Evolutionary conservation across 768 basidiomycete species (phyloP).

Genomic region (Leccinum uliginosum): DNA sequence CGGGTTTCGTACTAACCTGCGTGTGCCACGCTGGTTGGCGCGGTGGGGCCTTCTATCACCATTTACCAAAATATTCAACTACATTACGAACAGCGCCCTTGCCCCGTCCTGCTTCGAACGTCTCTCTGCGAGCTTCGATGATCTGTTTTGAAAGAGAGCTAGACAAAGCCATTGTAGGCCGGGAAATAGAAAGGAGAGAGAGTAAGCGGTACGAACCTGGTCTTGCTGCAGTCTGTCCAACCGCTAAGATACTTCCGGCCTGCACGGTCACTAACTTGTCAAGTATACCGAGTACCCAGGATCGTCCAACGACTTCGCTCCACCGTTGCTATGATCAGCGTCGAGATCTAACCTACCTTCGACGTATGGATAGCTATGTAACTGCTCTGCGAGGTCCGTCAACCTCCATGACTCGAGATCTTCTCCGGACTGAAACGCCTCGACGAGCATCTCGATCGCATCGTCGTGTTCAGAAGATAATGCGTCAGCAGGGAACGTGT

Average conservation of each 20-base stretch:
- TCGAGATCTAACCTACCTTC: constrained; percentile 18
- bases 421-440: constrained; percentile 40
- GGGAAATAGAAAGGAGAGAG: not conserved
- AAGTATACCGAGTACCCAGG: constrained; percentile 47
- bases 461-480: constrained; percentile 40
- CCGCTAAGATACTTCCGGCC: constrained; percentile 49
- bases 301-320: constrained; percentile 34
- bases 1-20: no score
- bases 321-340: not conserved
- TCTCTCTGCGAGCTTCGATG: not conserved
- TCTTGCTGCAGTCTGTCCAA: constrained; percentile 40
- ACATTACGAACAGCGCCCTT: no score
- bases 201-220: constrained; percentile 35
- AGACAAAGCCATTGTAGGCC: not conserved
- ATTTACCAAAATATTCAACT: no score
- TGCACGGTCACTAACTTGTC: constrained; percentile 52
- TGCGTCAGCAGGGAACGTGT: constrained; percentile 39
- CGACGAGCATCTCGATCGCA: constrained; percentile 41
- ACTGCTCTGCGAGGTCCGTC: constrained; percentile 40
- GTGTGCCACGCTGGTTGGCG: no score
- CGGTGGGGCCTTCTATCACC: no score
- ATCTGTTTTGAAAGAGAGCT: not conserved
- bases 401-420: constrained; percentile 38
- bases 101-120: no score
- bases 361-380: constrained; percentile 21